Evolutionary conservation across 2,329 filamentous ascomycete genomes (phyloP).

Genomic region (Verticillium zaregamsianum): DNA sequence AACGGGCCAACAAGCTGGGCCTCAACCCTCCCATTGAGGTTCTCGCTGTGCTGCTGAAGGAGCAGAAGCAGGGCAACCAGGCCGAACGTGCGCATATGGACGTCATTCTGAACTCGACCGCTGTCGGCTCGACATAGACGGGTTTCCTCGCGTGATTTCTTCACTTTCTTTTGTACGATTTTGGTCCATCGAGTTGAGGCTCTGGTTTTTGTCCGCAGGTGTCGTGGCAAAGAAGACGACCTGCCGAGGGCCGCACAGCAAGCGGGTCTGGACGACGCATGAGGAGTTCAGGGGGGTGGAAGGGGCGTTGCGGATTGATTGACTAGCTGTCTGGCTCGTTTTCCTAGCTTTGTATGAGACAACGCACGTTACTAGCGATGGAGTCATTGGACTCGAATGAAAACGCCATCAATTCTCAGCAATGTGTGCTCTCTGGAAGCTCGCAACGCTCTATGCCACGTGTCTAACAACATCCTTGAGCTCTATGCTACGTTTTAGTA

Average conservation of each 20-base stretch:
- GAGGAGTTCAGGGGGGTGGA: not conserved
- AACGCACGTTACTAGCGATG: not conserved
- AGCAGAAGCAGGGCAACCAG: constrained; percentile 57
- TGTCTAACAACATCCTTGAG: not conserved
- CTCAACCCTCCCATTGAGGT: constrained; percentile 89
- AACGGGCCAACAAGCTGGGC: constrained; percentile 75
- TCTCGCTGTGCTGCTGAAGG: constrained; percentile 74
- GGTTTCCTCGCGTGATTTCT: not conserved
- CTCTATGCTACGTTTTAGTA: constrained; percentile 51
- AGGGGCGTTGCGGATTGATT: not conserved
- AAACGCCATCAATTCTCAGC: not conserved
- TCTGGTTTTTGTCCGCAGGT: not conserved
- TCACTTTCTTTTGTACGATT: not conserved
- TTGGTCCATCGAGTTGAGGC: not conserved
- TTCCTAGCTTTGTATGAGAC: not conserved
- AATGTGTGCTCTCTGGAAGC: not conserved
- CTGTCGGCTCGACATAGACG: constrained; percentile 25
- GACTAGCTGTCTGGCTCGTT: not conserved
- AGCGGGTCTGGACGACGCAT: not conserved
- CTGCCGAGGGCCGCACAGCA: not conserved
- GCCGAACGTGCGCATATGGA: constrained; percentile 66
- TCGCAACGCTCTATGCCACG: not conserved
- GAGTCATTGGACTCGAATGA: not conserved
- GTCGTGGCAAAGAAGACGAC: not conserved
- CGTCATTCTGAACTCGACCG: constrained; percentile 51